Percentiles rank a stretch among this genome's conserved stretches.
phyloP scores from a whole-genome alignment of 345 rosid species.

The Eucalyptus dawsonii region DNA sequence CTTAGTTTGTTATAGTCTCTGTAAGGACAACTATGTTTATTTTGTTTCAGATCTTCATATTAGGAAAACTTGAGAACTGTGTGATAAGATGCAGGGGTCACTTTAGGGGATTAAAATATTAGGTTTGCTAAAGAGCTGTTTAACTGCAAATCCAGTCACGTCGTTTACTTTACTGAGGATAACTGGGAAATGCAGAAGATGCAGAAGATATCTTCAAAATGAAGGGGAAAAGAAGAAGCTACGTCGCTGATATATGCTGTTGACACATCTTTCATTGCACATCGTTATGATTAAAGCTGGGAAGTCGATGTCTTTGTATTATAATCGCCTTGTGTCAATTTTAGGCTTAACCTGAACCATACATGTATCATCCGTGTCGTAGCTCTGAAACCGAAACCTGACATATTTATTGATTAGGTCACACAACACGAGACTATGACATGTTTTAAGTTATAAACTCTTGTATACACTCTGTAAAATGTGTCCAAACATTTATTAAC shows the following conservation, averaged over 20 bases:
- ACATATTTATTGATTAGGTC: neutral
- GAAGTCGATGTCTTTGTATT: neutral
- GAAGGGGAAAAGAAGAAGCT: neutral
- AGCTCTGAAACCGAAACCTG: neutral
- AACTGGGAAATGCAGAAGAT: neutral
- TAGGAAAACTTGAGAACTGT: neutral
- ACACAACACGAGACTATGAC: neutral
- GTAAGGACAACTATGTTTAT: neutral
- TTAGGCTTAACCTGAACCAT: neutral
- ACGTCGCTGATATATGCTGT: neutral
- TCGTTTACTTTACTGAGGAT: neutral
- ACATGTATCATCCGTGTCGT: fast-evolving
- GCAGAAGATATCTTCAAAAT: neutral
- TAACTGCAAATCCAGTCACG: neutral
- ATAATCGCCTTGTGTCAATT: neutral
- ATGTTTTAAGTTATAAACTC: neutral
- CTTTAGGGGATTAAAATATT: neutral
- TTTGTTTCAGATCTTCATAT: neutral
- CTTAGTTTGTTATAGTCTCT: neutral
- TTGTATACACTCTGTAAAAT: neutral
- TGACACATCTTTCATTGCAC: neutral
- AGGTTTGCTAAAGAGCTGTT: neutral
- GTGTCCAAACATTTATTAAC: neutral
- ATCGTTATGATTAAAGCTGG: neutral
- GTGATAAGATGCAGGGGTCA: neutral